A percentile compares a stretch with the other conserved stretches of the same genome.
phyloP scores from a whole-genome alignment of 306 rosid species.

The Quercus bicolor region DNA sequence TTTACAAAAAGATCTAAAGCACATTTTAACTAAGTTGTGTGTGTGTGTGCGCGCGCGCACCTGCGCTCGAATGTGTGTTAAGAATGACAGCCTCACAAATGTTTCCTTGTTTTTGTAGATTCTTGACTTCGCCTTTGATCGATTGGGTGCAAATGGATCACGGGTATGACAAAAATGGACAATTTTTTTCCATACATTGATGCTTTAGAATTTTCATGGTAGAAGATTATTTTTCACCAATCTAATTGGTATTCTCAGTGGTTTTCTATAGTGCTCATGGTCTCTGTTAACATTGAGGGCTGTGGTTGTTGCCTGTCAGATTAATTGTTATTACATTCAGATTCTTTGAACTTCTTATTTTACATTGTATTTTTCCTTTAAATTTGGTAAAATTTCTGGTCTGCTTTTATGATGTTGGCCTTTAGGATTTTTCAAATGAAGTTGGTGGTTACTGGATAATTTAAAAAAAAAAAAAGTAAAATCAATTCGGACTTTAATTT shows the following conservation, averaged over 20 bases:
- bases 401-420: neutral
- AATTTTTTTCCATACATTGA: neutral
- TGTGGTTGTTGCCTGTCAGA: neutral
- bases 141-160: slow-evolving; percentile 84
- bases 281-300: slow-evolving; percentile 13
- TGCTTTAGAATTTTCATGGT: neutral
- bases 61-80: neutral
- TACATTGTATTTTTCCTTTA: slow-evolving; percentile 2
- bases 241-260: slow-evolving; percentile 1
- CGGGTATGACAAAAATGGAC: slow-evolving; percentile 51
- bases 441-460: neutral
- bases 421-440: slow-evolving; percentile 19
- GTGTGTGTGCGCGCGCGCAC: neutral
- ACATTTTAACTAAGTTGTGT: neutral
- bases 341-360: slow-evolving; percentile 4
- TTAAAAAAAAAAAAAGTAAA: neutral
- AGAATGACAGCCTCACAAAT: slow-evolving; percentile 27
- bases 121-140: slow-evolving; percentile 91
- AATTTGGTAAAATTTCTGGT: neutral
- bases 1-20: neutral
- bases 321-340: neutral
- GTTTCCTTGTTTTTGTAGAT: slow-evolving; percentile 48
- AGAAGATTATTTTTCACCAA: neutral
- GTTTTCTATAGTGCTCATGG: neutral
- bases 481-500: slow-evolving; percentile 19